phyloP scores from a whole-genome alignment of 2,329 filamentous ascomycete species.

The Phoma sp. region DNA sequence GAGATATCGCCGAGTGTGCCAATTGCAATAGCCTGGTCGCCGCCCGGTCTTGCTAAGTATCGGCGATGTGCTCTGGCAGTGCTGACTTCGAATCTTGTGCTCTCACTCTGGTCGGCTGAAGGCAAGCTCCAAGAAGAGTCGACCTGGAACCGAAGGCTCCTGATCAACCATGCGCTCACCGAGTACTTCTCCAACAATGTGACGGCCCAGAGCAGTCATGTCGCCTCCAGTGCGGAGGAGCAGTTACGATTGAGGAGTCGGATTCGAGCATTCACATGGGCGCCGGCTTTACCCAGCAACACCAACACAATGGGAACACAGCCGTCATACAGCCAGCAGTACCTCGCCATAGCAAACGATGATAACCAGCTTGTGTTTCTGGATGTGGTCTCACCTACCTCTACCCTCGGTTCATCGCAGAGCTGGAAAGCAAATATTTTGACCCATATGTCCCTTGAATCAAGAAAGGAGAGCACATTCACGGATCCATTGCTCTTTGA shows the following conservation, averaged over 20 bases:
- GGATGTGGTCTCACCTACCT: conserved; percentile 48
- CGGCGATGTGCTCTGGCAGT: conserved; percentile 62
- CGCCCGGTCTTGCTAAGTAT: conserved; percentile 62
- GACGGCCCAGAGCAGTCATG: conserved; percentile 23
- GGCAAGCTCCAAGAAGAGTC: conserved; percentile 51
- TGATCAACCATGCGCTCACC: conserved; percentile 61
- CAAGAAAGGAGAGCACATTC: conserved; percentile 19
- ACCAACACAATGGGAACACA: conserved; percentile 34
- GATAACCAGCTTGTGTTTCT: conserved; percentile 51
- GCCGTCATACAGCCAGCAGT: conserved; percentile 35
- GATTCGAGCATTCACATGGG: conserved; percentile 54
- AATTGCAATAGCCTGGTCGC: conserved; percentile 63
- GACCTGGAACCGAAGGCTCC: conserved; percentile 60
- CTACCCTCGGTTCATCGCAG: conserved; percentile 32
- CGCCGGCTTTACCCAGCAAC: conserved; percentile 31
- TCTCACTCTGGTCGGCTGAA: conserved; percentile 64
- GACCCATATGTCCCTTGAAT: conserved; percentile 30
- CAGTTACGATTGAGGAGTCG: conserved; percentile 46
- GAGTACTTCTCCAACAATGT: conserved; percentile 43
- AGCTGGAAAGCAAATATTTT: conserved; percentile 42
- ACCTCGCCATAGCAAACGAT: conserved; percentile 52
- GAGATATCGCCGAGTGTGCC: conserved; percentile 64
- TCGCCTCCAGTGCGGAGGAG: conserved; percentile 38
- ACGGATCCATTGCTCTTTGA: conserved; percentile 36
- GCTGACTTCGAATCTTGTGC: conserved; percentile 62